Conservation (phyloP, 108 stramenopile genomes). For the Stephanodiscus triporus region DNA sequence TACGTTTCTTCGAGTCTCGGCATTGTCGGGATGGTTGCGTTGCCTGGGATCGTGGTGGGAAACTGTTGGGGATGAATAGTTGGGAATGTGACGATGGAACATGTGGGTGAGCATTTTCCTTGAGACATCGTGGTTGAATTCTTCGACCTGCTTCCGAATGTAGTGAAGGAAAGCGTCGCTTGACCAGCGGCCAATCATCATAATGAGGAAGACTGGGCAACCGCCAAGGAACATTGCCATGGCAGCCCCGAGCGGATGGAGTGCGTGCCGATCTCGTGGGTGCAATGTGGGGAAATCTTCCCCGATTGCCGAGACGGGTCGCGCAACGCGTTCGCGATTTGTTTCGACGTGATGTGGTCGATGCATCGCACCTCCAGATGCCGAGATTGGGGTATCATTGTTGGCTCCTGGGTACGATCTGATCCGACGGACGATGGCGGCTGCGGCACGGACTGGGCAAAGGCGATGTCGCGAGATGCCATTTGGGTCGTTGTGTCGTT, state of each 20-base stretch:
- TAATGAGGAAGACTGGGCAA: not conserved
- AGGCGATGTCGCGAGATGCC: too few species aligned
- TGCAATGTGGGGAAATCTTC: too few species aligned
- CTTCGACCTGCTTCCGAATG: not conserved
- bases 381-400: too few species aligned
- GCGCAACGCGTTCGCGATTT: too few species aligned
- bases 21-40: not conserved
- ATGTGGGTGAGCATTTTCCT: not conserved
- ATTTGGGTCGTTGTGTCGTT: too few species aligned
- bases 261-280: too few species aligned
- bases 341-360: too few species aligned
- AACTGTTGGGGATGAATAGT: too few species aligned
- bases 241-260: too few species aligned
- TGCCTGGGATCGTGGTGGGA: not conserved
- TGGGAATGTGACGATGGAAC: not conserved
- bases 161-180: constrained; percentile 1
- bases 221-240: not conserved
- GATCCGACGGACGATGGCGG: too few species aligned
- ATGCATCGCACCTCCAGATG: not conserved
- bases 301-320: not conserved
- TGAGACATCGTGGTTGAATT: not conserved
- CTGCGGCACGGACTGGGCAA: too few species aligned
- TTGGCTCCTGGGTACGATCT: too few species aligned
- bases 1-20: not conserved
- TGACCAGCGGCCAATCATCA: not conserved